Evolutionary conservation across 345 rosid genomes (phyloP), one percentile per base, ranked within the genome.

Genomic region (Murraya koenigii): DNA sequence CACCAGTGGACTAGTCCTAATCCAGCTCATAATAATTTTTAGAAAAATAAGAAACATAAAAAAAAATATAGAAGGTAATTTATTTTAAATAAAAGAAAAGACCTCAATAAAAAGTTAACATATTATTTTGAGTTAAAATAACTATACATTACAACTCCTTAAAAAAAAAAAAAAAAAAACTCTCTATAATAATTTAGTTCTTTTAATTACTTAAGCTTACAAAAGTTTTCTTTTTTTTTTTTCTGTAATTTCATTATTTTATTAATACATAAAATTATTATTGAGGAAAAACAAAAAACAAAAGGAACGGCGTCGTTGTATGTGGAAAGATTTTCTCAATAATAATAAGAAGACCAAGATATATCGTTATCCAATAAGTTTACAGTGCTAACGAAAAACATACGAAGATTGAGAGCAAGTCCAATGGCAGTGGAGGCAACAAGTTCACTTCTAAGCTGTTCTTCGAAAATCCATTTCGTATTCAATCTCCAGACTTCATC

Each of bases 361-460:
- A 15, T 0, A 15, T 3, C 33, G 23, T 39, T 20, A 33, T 76
- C 71, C 70, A 6, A 0, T 1, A n/a, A 14, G 7, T 28, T 17
- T 62, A 15, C 36, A 30, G 39, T 19, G 26, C 68, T 1, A 22
- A 33, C 22, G 23, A 23, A 11, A n/a, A 25, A 19, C 20, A 71
- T 1, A 33, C 4, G 49, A 13, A 15, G 32, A 28, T 65, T 9
- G 5, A 58, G 36, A 52, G 17, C 33, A 41, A 68, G 72, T 25
- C 13, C 72, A 8, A 17, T 69, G 19, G 13, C 59, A 59, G 87
- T 89, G 92, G 93, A 89, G 90, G 88, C 89, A 85, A 72, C 89
- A 84, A 72, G 75, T 69, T 84, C 90, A 26, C 72, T 81, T 84
- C 11, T 75, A 78, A 69, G 71, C 69, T 78, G 78, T 64, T 76